phyloP scores from a whole-genome alignment of 2,329 filamentous ascomycete species.

The Keithomyces neogunnii region DNA sequence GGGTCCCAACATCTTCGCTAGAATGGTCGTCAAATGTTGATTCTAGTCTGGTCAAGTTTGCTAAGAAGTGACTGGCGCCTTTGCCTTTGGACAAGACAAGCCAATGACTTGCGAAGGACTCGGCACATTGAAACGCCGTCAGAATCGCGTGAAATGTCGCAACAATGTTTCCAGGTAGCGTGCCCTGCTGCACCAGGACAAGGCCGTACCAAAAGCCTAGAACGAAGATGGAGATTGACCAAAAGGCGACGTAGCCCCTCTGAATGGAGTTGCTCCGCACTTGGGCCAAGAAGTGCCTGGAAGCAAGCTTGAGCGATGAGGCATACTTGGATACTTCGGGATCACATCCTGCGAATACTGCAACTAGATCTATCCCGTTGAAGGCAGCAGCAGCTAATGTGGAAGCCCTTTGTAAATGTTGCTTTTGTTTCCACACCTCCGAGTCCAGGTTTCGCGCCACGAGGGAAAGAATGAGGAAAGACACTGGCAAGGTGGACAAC shows the following conservation, averaged over 20 bases:
- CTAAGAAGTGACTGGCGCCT: slow-evolving; percentile 59
- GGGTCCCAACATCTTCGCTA: slow-evolving; percentile 2
- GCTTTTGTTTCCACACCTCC: slow-evolving; percentile 61
- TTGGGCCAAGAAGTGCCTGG: slow-evolving; percentile 56
- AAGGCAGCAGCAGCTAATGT: slow-evolving; percentile 65
- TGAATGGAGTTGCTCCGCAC: slow-evolving; percentile 63
- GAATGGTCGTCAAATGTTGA: not conserved
- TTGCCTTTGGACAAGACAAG: slow-evolving; percentile 73
- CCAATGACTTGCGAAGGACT: slow-evolving; percentile 67
- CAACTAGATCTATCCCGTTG: slow-evolving; percentile 73
- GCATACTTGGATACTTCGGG: slow-evolving; percentile 62
- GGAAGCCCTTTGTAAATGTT: slow-evolving; percentile 58
- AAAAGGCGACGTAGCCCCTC: slow-evolving; percentile 63
- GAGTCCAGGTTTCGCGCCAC: slow-evolving; percentile 54
- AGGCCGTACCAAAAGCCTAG: slow-evolving; percentile 86
- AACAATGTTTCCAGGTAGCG: slow-evolving; percentile 59
- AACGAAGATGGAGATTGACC: slow-evolving; percentile 72
- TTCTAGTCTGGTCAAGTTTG: slow-evolving; percentile 26
- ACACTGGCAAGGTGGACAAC: slow-evolving; percentile 62
- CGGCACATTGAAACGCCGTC: slow-evolving; percentile 65
- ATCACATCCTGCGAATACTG: slow-evolving; percentile 70
- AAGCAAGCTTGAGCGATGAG: slow-evolving; percentile 46
- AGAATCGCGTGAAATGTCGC: slow-evolving; percentile 82
- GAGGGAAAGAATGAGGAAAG: slow-evolving; percentile 49
- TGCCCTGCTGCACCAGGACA: slow-evolving; percentile 53